Evolutionary conservation across 1,284 basidiomycete species (phyloP), one percentile per base, ranked within the genome.

Genomic region (Gymnopus androsaceus): DNA sequence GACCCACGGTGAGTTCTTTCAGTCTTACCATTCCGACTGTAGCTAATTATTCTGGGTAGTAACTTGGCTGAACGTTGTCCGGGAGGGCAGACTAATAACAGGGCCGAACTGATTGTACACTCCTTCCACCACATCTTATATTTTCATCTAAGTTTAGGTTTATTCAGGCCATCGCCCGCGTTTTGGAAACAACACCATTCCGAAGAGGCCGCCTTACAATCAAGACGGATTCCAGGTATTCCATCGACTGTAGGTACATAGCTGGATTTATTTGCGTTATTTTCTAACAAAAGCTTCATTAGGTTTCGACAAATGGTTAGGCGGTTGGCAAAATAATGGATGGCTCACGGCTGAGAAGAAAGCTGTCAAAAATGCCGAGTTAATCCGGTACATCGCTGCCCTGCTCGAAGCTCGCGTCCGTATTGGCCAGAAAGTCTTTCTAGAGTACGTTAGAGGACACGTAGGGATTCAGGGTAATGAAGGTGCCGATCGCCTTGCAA

Each of bases 21-120:
- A 2, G 31, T 44, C 41, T 28, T 19, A 31, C 17, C 31, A 42
- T 42, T 42, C 19, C 17, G 23, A 9, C 23, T 51, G 30, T 44
- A 41, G 14, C 36, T 21, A 42, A 55, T 41, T 3, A 46, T 36
- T 28, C 31, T 36, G 15, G 31, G 19, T 51, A 84, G 86, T 37
- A 87, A 86, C 60, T 63, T 87, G 2, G 72, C 80, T 0, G 81
- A 85, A 51, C 73, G 87, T n/a, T 81, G 86, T 56, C 82, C 85
- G 2, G 88, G 88, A 1, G 64, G 62, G 23, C 88, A 89, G 64
- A 90, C 87, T 0, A 90, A 90, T 64, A 90, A 90, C 55, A 76
- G 85, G 12, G 88, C 85, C 0, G 87, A 90, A 66, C 76, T 90
- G 38, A 80, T 84, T 60, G 86, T 83, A 54, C 63, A 80, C 66